A percentile compares a stretch with the other conserved stretches of the same genome.
Conservation (phyloP, 441 rosid genomes). For the Kokia cookei region DNA sequence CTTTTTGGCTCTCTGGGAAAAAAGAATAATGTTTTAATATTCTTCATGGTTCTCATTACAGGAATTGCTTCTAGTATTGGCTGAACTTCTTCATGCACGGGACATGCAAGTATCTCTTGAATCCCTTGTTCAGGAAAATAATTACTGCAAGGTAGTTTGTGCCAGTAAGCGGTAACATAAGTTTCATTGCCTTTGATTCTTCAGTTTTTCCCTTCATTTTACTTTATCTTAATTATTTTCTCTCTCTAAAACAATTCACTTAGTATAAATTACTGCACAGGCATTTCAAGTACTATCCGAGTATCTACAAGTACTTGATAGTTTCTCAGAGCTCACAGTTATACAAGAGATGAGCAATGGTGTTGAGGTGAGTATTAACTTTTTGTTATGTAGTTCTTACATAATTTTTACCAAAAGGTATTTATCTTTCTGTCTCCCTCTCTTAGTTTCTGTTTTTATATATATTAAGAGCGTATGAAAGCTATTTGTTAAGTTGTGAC, state of each 20-base stretch:
- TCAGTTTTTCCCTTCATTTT: not conserved
- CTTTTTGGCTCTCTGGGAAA: conserved; percentile 7
- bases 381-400: conserved; percentile 1
- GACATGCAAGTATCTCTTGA: conserved; percentile 82
- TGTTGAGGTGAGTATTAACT: conserved; percentile 66
- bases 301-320: conserved; percentile 90
- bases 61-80: conserved; percentile 79
- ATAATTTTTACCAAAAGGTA: not conserved
- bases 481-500: not conserved
- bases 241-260: conserved; percentile 6
- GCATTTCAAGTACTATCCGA: conserved; percentile 97
- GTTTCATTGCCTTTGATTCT: not conserved
- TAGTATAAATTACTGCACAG: conserved; percentile 34
- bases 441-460: not conserved
- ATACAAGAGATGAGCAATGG: conserved; percentile 93
- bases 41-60: conserved; percentile 34
- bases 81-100: conserved; percentile 70
- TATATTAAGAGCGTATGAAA: not conserved
- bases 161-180: not conserved
- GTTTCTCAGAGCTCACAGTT: conserved; percentile 79
- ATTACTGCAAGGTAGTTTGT: conserved; percentile 79
- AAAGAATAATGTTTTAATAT: conserved; percentile 5
- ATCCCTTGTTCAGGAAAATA: conserved; percentile 80
- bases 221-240: conserved; percentile 7
- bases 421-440: not conserved